Conservation (phyloP, 495 filamentous ascomycete genomes). For the Aspergillus homomorphus region DNA sequence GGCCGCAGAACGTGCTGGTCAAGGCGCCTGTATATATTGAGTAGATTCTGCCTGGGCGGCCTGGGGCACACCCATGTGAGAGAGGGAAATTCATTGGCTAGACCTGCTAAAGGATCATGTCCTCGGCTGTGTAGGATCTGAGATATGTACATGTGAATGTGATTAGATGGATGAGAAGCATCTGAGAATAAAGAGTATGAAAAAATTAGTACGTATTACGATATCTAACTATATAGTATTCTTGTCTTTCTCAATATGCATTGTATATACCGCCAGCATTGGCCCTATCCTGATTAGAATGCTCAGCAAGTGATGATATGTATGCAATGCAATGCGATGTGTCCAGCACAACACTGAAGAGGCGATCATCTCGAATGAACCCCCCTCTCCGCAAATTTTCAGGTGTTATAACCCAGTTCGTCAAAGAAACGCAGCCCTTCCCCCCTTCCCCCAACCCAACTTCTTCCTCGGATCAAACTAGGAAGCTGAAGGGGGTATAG, state of each 20-base stretch:
- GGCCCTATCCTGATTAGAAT: background rate
- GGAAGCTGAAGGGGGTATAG: background rate
- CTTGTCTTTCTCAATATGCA: background rate
- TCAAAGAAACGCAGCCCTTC: no score
- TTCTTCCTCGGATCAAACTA: background rate
- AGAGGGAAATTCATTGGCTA: no score
- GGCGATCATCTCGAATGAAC: no score
- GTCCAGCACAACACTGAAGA: background rate
- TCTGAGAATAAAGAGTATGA: no score
- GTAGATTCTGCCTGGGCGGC: constrained; percentile 45
- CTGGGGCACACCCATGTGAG: no score
- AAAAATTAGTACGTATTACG: background rate
- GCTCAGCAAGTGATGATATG: background rate
- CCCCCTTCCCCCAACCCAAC: no score
- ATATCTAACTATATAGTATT: background rate
- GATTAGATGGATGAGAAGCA: background rate
- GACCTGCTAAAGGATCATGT: no score
- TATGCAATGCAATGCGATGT: background rate
- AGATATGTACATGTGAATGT: background rate
- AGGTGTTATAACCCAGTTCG: no score
- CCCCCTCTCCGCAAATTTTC: no score
- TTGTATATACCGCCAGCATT: background rate
- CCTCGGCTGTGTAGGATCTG: no score
- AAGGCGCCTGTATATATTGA: constrained; percentile 85
- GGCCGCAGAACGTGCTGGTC: constrained; percentile 67